Percentiles rank a stretch among this genome's conserved stretches.
Conservation (phyloP, 1,139 yeast species). For the Geotrichum histeridarum region DNA sequence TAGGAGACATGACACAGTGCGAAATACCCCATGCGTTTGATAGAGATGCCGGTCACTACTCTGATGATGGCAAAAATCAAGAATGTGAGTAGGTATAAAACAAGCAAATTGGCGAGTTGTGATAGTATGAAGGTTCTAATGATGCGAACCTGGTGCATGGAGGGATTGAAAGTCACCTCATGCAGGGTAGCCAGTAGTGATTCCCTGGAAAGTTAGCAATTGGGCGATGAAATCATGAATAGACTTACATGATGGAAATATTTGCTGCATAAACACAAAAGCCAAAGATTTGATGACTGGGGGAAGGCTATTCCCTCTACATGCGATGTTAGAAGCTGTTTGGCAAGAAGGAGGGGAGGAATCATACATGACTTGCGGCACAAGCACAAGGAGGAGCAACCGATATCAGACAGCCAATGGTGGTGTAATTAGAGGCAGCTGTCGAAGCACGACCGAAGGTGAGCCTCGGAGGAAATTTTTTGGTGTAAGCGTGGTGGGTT, state of each 20-base stretch:
- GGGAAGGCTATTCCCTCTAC: too few species aligned
- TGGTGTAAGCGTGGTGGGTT: too few species aligned
- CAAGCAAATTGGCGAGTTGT: conserved; percentile 26
- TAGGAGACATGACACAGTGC: conserved; percentile 38
- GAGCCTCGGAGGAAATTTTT: too few species aligned
- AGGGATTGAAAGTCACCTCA: conserved; percentile 6
- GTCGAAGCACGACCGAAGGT: too few species aligned
- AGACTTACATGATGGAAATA: background rate
- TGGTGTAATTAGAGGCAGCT: too few species aligned
- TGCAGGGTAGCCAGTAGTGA: background rate
- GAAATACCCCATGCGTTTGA: conserved; percentile 42
- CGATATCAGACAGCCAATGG: too few species aligned
- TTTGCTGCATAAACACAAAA: too few species aligned
- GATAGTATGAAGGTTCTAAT: conserved; percentile 15
- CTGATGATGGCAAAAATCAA: conserved; percentile 39
- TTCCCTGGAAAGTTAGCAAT: background rate
- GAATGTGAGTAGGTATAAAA: conserved; percentile 35
- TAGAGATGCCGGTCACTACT: conserved; percentile 42
- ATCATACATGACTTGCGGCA: too few species aligned
- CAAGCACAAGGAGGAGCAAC: too few species aligned
- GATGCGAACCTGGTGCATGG: conserved; percentile 13
- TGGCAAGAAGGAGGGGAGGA: too few species aligned
- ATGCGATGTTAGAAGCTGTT: too few species aligned
- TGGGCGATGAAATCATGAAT: background rate
- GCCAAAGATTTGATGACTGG: too few species aligned